A percentile compares a stretch with the other conserved stretches of the same genome.
These are phyloP conservation scores for Proliferodiscus dingleyae DNA, from an alignment of 2,329 filamentous ascomycete species.

Conservation along the genomic window DNA sequence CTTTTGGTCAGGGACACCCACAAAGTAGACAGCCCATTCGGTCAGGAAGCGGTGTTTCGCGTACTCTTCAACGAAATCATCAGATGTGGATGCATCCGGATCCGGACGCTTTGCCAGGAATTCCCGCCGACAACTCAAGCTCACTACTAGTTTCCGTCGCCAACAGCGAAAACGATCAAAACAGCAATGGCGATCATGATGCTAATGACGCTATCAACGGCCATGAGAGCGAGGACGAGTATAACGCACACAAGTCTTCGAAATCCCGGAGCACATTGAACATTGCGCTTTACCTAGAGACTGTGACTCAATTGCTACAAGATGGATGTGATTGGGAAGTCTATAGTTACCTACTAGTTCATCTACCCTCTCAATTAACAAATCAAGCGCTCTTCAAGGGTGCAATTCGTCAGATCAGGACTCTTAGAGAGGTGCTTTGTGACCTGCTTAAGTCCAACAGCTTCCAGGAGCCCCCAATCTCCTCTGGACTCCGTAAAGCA, in stretches of 20 bases:
- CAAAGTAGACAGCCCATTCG: conserved; percentile 35
- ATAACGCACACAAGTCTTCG: not conserved
- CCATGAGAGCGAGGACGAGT: not conserved
- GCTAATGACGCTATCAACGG: not conserved
- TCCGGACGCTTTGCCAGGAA: conserved; percentile 47
- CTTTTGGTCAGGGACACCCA: conserved; percentile 26
- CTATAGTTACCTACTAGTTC: conserved; percentile 83
- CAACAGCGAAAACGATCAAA: conserved; percentile 4
- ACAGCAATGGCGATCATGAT: not conserved
- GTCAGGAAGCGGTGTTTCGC: conserved; percentile 23
- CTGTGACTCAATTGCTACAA: conserved; percentile 68
- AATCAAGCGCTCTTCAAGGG: conserved; percentile 82
- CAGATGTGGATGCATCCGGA: conserved; percentile 58
- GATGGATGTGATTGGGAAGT: conserved; percentile 82
- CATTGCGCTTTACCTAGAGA: conserved; percentile 61
- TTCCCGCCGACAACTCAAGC: conserved; percentile 31
- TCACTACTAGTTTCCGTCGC: conserved; percentile 26
- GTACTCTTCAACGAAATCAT: conserved; percentile 37
- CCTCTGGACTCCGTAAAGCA: conserved; percentile 76
- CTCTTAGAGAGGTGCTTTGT: conserved; percentile 71
- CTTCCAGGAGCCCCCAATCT: conserved; percentile 75
- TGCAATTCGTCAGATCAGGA: conserved; percentile 68
- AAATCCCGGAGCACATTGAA: conserved; percentile 16
- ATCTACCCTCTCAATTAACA: conserved; percentile 80
- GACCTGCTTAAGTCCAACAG: conserved; percentile 74